Base-by-base conservation (phyloP, 257 asterid genomes). In the Voacanga thouarsii region DNA sequence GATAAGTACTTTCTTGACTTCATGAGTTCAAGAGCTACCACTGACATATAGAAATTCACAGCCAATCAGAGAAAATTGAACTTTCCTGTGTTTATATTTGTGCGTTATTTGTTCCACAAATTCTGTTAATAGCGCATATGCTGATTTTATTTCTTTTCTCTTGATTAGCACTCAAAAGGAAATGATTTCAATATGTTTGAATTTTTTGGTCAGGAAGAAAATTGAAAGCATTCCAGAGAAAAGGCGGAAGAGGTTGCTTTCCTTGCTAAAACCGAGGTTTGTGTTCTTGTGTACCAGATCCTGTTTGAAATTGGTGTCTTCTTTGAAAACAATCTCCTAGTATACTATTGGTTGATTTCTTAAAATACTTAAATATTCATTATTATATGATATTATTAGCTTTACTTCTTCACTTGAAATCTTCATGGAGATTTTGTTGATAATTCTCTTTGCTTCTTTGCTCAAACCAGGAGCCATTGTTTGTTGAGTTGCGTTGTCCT, bases 181-280 rank as follows among this genome's bases (percentile, higher is more conserved):
- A 33, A 30, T 74, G 55, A 16, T 11, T 23, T 77, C 14, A 12
- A 57, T 41, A 33, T 44, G 24, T 64, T 39, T 81, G 80, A 2
- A 16, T 67, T 68, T 50, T 83, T 28, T 78, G 73, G 56, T 79
- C 87, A 93, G 98, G 98, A 92, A 93, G 87, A 93, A 93, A 79
- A 90, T 93, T 72, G 95, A 86, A 78, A 94, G 90, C 80, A 89
- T 93, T 60, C 98, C 98, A 1, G 95, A 85, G 81, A 89, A 90
- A 79, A 90, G 98, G 86, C 86, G 96, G 77, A 89, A 87, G 76
- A 83, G 89, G 56, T 88, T 93, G 79, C 83, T 93, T 57, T 71
- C 88, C 71, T 78, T 89, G 82, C 85, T 93, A 33, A 83, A 84
- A 37, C 89, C 96, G 81, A 89, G 96, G 98, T 90, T 71, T 57